Conservation (phyloP, 495 filamentous ascomycete genomes). For the Xanthoparmelia taractica region DNA sequence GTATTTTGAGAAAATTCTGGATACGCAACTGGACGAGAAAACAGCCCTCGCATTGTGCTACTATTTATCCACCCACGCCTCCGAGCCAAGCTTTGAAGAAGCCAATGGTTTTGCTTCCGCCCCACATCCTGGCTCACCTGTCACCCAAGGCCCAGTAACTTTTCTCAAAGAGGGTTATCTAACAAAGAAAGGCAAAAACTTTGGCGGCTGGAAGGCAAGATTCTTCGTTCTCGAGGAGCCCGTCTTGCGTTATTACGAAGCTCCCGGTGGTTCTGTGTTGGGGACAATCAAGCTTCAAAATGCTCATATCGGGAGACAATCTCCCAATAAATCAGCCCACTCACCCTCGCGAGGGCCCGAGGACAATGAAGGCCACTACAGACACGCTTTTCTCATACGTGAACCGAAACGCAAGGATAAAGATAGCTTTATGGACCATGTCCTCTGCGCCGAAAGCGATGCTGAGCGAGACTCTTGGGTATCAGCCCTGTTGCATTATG, state of each 20-base stretch:
- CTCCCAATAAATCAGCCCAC: conserved; percentile 48
- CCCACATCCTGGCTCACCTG: conserved; percentile 34
- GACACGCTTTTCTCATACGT: conserved; percentile 89
- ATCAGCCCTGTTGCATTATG: conserved; percentile 77
- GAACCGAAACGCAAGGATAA: conserved; percentile 97
- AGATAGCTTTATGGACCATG: conserved; percentile 80
- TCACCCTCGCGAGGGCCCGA: conserved; percentile 56
- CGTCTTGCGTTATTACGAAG: conserved; percentile 83
- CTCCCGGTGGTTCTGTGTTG: conserved; percentile 76
- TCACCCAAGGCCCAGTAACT: conserved; percentile 47
- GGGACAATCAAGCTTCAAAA: conserved; percentile 87
- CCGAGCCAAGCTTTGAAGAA: conserved; percentile 68
- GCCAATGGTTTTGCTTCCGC: conserved; percentile 41
- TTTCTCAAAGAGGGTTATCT: conserved; percentile 83
- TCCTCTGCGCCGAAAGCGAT: conserved; percentile 92
- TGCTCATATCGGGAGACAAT: conserved; percentile 90
- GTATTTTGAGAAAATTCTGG: conserved; percentile 77
- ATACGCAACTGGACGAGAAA: conserved; percentile 69
- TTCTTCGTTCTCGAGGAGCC: conserved; percentile 91
- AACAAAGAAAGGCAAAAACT: conserved; percentile 95
- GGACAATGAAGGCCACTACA: conserved; percentile 86
- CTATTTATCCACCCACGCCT: conserved; percentile 78
- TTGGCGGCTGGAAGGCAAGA: conserved; percentile 97
- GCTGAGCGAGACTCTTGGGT: conserved; percentile 91
- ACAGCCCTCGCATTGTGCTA: conserved; percentile 77